Percentiles rank a stretch among this genome's conserved stretches.
Conservation (phyloP, 106 monocot genomes). For the Hemerocallis citrina region DNA sequence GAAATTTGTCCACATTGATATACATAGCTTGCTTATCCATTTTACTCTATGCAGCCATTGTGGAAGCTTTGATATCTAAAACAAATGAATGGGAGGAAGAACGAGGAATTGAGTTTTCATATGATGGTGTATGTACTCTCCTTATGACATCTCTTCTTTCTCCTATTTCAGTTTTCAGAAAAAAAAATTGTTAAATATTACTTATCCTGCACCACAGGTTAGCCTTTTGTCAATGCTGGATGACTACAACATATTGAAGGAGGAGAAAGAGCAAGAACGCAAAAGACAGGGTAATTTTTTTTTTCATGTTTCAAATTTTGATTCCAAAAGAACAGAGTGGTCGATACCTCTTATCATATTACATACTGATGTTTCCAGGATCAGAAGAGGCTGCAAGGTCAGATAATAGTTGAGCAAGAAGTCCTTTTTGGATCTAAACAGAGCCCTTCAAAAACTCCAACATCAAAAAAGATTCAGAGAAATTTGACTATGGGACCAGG, state of each 20-base stretch:
- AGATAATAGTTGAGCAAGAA: constrained; percentile 17
- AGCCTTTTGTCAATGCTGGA: constrained; percentile 66
- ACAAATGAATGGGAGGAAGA: constrained; percentile 73
- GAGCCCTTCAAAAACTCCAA: constrained; percentile 14
- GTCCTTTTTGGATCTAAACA: constrained; percentile 23
- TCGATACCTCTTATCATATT: constrained; percentile 1
- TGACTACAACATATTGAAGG: constrained; percentile 46
- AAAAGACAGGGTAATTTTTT: constrained; percentile 35
- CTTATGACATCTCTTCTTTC: background rate
- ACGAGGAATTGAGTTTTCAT: constrained; percentile 50
- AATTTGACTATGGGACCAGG: background rate
- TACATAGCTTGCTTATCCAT: background rate
- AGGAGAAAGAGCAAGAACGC: constrained; percentile 77
- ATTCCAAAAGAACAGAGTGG: background rate
- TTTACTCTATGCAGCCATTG: constrained; percentile 38
- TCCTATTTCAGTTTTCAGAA: background rate
- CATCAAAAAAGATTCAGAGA: constrained; percentile 17
- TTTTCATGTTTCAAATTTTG: background rate
- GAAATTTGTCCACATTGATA: background rate
- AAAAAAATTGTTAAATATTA: too few species aligned
- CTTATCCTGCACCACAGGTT: constrained; percentile 23
- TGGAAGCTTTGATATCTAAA: constrained; percentile 49
- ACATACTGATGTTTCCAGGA: constrained; percentile 30
- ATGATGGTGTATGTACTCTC: constrained; percentile 64
- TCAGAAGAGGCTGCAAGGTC: constrained; percentile 58